Conservation (phyloP, 768 basidiomycete species). For the Wakefieldia striispora region DNA sequence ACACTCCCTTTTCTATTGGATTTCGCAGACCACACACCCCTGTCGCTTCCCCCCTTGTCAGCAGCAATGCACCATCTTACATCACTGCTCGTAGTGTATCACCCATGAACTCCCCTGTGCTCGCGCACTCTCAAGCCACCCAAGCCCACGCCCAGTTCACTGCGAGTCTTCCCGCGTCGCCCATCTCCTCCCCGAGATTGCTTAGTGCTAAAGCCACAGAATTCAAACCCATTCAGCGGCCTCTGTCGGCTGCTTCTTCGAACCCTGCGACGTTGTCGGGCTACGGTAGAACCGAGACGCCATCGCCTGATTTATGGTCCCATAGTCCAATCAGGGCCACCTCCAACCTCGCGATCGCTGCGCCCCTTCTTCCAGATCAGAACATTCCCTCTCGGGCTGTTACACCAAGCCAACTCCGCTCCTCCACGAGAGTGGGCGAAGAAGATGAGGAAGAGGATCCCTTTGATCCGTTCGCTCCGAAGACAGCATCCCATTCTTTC, state of each 20-base stretch:
- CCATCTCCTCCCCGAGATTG: conserved; percentile 78
- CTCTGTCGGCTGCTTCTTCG: conserved; percentile 69
- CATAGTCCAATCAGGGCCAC: conserved; percentile 65
- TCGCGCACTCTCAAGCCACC: conserved; percentile 53
- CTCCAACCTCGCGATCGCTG: conserved; percentile 88
- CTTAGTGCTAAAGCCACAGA: conserved; percentile 89
- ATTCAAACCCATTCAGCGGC: conserved; percentile 81
- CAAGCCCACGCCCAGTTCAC: conserved; percentile 63
- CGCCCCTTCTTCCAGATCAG: conserved; percentile 79
- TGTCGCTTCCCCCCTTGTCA: conserved; percentile 70
- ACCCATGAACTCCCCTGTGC: conserved; percentile 67
- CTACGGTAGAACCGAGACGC: conserved; percentile 64
- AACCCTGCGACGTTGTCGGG: conserved; percentile 46
- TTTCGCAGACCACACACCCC: conserved; percentile 83
- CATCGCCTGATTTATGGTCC: conserved; percentile 90
- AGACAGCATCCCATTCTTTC: conserved; percentile 48
- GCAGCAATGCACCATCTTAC: conserved; percentile 52
- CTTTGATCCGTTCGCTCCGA: conserved; percentile 71
- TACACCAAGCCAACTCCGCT: conserved; percentile 71
- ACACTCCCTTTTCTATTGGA: conserved; percentile 70
- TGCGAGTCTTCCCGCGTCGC: conserved; percentile 82
- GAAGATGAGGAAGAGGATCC: conserved; percentile 80
- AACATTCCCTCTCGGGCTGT: conserved; percentile 47
- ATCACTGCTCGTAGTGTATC: conserved; percentile 51
- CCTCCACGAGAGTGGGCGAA: conserved; percentile 57